Conservation (phyloP, 805 yeast genomes). For the Pichia thaimueangensis region DNA sequence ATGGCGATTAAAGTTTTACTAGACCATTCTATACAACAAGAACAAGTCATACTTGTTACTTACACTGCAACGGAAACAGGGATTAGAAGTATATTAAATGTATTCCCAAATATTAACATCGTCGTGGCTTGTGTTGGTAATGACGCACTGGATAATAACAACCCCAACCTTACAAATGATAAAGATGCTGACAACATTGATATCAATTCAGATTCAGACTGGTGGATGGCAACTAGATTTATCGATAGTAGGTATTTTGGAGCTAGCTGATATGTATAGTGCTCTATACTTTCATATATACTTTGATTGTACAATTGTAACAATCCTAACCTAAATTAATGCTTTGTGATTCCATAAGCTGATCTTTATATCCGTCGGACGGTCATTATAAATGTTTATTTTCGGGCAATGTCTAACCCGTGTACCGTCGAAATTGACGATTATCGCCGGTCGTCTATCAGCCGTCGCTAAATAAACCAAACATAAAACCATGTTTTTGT, state of each 20-base stretch:
- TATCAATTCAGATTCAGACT: constrained; percentile 29
- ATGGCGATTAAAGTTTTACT: constrained; percentile 88
- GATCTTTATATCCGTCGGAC: too few species aligned
- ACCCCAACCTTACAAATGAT: constrained; percentile 16
- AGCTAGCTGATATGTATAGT: constrained; percentile 35
- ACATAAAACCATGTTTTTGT: too few species aligned
- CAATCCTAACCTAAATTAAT: too few species aligned
- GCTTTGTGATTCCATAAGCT: too few species aligned
- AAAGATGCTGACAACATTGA: constrained; percentile 23
- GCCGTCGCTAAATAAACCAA: too few species aligned
- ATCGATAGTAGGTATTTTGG: constrained; percentile 79
- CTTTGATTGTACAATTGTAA: too few species aligned
- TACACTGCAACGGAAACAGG: constrained; percentile 79
- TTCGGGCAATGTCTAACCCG: too few species aligned
- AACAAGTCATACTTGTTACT: constrained; percentile 60
- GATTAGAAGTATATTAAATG: constrained; percentile 61
- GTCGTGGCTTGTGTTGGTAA: constrained; percentile 63
- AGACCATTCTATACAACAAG: constrained; percentile 66
- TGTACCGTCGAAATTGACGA: too few species aligned
- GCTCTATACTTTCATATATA: too few species aligned
- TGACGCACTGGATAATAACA: constrained; percentile 17
- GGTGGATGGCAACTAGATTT: constrained; percentile 62
- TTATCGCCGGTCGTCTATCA: too few species aligned
- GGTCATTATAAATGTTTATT: too few species aligned
- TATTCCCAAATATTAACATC: constrained; percentile 63